Conservation (phyloP, 306 rosid species). For the Quercus robur region DNA sequence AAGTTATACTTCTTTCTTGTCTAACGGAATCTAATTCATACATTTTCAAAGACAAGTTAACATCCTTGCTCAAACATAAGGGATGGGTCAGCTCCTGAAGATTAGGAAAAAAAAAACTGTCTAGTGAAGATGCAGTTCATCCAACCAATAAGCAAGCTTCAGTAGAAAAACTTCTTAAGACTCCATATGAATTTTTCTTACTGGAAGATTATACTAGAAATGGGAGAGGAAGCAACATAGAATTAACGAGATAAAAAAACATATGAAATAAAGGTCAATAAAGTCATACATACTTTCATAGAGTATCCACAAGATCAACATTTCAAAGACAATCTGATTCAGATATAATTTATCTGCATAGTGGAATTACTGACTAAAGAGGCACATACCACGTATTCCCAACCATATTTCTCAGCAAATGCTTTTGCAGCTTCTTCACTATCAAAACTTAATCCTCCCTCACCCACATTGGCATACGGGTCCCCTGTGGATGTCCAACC, state of each 20-base stretch:
- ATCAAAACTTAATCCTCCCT: slow-evolving; percentile 35
- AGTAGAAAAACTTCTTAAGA: background rate
- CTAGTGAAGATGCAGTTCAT: background rate
- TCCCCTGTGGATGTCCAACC: slow-evolving; percentile 49
- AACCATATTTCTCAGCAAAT: slow-evolving; percentile 33
- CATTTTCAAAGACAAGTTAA: background rate
- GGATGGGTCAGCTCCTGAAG: background rate
- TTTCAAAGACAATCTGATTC: background rate
- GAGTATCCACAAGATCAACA: background rate
- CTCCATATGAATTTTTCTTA: background rate
- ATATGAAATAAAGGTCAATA: background rate
- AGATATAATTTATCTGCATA: background rate
- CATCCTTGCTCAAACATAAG: background rate
- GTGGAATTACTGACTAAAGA: background rate
- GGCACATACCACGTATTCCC: slow-evolving; percentile 26
- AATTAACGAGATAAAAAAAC: background rate
- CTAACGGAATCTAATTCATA: background rate
- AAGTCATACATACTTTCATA: background rate
- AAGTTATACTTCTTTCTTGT: background rate
- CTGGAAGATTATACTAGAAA: background rate
- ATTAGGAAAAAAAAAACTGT: background rate
- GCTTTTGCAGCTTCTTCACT: slow-evolving; percentile 36
- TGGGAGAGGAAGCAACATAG: background rate
- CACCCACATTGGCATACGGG: slow-evolving; percentile 44
- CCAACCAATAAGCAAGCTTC: background rate